These are phyloP conservation scores for Moesziomyces parantarcticus DNA, from an alignment of 1,284 basidiomycete species.

Conservation along the genomic window DNA sequence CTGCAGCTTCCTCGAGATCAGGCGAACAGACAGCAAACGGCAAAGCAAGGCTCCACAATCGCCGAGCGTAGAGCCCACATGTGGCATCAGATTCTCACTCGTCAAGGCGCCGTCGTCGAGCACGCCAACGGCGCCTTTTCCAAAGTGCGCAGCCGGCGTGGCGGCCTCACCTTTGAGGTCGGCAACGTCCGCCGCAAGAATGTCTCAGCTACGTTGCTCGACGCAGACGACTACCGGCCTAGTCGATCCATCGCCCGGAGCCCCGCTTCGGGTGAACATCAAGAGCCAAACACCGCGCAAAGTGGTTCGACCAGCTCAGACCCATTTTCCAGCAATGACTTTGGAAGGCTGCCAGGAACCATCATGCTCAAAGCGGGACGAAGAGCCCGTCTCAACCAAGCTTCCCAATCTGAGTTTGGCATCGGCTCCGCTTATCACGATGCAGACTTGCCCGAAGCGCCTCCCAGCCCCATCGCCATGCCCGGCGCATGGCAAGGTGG, in stretches of 20 bases:
- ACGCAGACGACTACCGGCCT: conserved; percentile 17
- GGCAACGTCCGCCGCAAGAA: conserved; percentile 21
- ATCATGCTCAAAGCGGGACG: conserved; percentile 36
- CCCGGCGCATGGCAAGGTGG: conserved; percentile 63
- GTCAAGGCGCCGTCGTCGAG: conserved; percentile 37
- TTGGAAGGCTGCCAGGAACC: conserved; percentile 10
- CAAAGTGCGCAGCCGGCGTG: conserved; percentile 33
- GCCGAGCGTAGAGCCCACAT: conserved; percentile 56
- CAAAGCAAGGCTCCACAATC: conserved; percentile 34
- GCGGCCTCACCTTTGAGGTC: conserved; percentile 43
- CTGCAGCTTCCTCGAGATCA: conserved; percentile 16
- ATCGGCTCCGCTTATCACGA: conserved; percentile 42
- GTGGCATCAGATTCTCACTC: conserved; percentile 28
- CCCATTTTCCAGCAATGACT: not conserved
- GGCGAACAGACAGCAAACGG: conserved; percentile 1
- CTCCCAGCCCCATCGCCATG: conserved; percentile 63
- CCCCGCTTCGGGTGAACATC: not conserved
- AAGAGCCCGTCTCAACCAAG: conserved; percentile 11
- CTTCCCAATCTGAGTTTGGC: conserved; percentile 42
- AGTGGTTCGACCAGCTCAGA: not conserved
- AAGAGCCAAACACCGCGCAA: no score
- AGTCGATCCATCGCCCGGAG: not conserved
- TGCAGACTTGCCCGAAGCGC: conserved; percentile 47
- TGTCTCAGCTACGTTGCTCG: conserved; percentile 21
- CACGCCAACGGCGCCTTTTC: conserved; percentile 22